Evolutionary conservation across 2,329 filamentous ascomycete genomes (phyloP).

Genomic region (Periconia sp.): DNA sequence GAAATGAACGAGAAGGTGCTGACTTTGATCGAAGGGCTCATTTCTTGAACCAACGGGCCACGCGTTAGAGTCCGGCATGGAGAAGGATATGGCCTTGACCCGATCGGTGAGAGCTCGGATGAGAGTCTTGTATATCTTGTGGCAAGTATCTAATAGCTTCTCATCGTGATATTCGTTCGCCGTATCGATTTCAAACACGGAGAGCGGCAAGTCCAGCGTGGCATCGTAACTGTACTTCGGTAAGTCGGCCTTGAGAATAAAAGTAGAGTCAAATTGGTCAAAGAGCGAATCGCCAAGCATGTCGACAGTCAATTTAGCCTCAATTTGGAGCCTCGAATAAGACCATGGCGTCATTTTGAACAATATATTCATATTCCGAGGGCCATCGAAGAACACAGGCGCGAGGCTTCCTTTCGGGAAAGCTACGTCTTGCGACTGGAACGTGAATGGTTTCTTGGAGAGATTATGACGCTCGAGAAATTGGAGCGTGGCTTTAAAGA

Average conservation of each 20-base stretch:
- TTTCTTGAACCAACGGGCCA: constrained; percentile 46
- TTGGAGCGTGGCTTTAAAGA: constrained; percentile 94
- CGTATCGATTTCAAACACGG: constrained; percentile 33
- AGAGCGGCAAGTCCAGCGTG: constrained; percentile 50
- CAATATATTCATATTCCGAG: constrained; percentile 77
- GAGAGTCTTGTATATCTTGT: constrained; percentile 69
- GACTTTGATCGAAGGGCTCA: constrained; percentile 31
- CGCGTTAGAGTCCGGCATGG: constrained; percentile 27
- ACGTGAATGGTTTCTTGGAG: constrained; percentile 66
- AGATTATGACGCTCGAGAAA: constrained; percentile 80
- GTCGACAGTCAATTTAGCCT: constrained; percentile 75
- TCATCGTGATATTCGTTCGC: constrained; percentile 31
- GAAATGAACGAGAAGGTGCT: constrained; percentile 67
- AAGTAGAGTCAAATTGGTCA: constrained; percentile 84
- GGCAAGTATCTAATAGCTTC: constrained; percentile 49
- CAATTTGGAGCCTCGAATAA: constrained; percentile 72
- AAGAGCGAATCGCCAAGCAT: constrained; percentile 75
- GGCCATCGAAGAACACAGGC: constrained; percentile 80
- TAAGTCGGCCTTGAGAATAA: constrained; percentile 69
- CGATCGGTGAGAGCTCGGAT: constrained; percentile 77
- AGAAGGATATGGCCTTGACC: constrained; percentile 65
- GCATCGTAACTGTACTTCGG: constrained; percentile 63
- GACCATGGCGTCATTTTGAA: constrained; percentile 93
- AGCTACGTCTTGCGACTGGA: constrained; percentile 49
- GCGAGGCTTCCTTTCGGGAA: constrained; percentile 51